phyloP scores from a whole-genome alignment of 805 yeast genomes.

The Spathaspora sp. region DNA sequence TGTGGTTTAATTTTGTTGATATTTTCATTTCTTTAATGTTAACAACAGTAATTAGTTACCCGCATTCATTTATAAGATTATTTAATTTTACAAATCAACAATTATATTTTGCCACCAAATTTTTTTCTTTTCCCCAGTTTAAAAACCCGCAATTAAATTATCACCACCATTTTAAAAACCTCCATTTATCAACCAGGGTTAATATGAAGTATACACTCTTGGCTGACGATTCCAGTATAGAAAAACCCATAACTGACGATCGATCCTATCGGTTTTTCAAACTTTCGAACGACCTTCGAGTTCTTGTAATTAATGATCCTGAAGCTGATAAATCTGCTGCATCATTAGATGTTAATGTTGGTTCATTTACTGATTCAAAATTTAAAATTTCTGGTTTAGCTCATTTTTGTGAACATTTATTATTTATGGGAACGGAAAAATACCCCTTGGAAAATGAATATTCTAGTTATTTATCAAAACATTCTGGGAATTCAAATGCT shows the following conservation, averaged over 20 bases:
- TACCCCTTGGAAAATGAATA: conserved; percentile 76
- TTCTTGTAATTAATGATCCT: conserved; percentile 63
- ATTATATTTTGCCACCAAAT: neutral
- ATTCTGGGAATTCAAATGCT: conserved; percentile 89
- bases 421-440: conserved; percentile 77
- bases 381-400: conserved; percentile 66
- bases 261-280: conserved; percentile 67
- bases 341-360: conserved; percentile 73
- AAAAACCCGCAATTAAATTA: neutral
- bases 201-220: conserved; percentile 5
- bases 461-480: conserved; percentile 69
- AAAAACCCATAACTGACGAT: conserved; percentile 62
- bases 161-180: neutral
- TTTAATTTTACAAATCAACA: neutral
- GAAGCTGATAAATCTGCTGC: conserved; percentile 75
- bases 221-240: conserved; percentile 28
- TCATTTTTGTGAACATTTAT: conserved; percentile 63
- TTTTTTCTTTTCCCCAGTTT: neutral
- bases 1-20: neutral
- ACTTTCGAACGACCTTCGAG: conserved; percentile 55
- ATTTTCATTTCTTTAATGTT: neutral
- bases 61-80: neutral
- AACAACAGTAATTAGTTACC: neutral
- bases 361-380: conserved; percentile 67
- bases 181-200: neutral